phyloP scores from a whole-genome alignment of 2,329 filamentous ascomycete species.

The Aspergillus aculeatus region DNA sequence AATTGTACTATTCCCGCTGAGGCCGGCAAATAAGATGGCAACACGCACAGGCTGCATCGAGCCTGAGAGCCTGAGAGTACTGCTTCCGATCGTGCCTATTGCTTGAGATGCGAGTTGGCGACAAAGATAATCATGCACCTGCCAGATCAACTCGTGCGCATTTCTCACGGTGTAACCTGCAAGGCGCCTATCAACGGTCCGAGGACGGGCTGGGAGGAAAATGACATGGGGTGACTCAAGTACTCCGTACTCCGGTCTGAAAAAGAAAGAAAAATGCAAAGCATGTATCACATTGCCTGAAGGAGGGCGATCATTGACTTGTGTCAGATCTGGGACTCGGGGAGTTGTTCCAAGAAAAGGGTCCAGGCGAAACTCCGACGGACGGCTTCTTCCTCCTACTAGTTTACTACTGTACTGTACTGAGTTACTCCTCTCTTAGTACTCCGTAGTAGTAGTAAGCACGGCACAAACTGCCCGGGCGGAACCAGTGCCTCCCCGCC shows the following conservation, averaged over 20 bases:
- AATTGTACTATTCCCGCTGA: too few species aligned
- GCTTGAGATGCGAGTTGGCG: background rate
- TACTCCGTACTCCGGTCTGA: background rate
- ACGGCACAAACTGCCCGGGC: conserved; percentile 14
- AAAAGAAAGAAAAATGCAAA: background rate
- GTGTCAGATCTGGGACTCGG: background rate
- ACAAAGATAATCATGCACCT: conserved; percentile 18
- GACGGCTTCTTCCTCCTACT: background rate
- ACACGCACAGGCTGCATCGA: too few species aligned
- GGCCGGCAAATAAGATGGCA: too few species aligned
- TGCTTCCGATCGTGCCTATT: background rate
- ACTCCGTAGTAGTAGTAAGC: background rate
- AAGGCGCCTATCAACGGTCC: conserved; percentile 10
- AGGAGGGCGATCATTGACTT: background rate
- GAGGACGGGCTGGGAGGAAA: background rate
- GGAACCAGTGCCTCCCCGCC: conserved; percentile 35
- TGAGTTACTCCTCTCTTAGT: background rate
- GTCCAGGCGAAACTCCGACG: conserved; percentile 1
- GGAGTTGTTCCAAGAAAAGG: background rate
- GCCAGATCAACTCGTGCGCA: conserved; percentile 21
- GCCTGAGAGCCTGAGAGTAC: background rate
- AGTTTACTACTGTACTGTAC: too few species aligned
- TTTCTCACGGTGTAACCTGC: conserved; percentile 17
- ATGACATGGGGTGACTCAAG: background rate
- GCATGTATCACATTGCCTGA: background rate